Percentiles rank a stretch among this genome's conserved stretches.
Evolutionary conservation across 78 protist species (phyloP).

Genomic region (Pelomyxa schiedti): DNA sequence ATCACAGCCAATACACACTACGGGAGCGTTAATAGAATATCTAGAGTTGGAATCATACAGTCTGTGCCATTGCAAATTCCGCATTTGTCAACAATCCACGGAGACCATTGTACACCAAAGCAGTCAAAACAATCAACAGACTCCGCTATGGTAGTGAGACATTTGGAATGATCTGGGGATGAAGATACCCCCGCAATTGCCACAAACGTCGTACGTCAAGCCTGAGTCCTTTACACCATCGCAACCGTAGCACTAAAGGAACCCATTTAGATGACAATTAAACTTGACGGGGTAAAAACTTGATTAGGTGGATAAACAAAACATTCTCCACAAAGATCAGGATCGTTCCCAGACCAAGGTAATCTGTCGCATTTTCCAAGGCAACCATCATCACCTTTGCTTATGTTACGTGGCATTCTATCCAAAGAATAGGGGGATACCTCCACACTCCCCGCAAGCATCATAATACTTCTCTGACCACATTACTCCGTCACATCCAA

Average conservation of each 20-base stretch:
- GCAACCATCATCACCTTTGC: too few species aligned
- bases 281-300: too few species aligned
- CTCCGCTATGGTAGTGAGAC: conserved; percentile 3
- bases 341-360: too few species aligned
- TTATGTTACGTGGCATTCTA: too few species aligned
- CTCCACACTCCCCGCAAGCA: conserved; percentile 27
- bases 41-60: too few species aligned
- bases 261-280: too few species aligned
- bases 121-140: conserved; percentile 12
- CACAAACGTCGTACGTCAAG: conserved; percentile 15
- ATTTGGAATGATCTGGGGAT: conserved; percentile 18
- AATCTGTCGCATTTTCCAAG: too few species aligned
- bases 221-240: conserved; percentile 15
- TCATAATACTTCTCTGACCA: conserved; percentile 1
- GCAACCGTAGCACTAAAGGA: conserved; percentile 12
- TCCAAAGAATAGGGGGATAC: too few species aligned
- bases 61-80: conserved; percentile 32
- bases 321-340: too few species aligned
- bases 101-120: conserved; percentile 17
- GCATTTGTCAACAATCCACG: background rate
- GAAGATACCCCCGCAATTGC: conserved; percentile 49
- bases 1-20: conserved; percentile 49
- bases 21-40: too few species aligned
- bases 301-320: too few species aligned
- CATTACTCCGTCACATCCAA: conserved; percentile 31